Evolutionary conservation across 2,329 filamentous ascomycete species (phyloP).

Genomic region (Pyricularia pennisetigena): DNA sequence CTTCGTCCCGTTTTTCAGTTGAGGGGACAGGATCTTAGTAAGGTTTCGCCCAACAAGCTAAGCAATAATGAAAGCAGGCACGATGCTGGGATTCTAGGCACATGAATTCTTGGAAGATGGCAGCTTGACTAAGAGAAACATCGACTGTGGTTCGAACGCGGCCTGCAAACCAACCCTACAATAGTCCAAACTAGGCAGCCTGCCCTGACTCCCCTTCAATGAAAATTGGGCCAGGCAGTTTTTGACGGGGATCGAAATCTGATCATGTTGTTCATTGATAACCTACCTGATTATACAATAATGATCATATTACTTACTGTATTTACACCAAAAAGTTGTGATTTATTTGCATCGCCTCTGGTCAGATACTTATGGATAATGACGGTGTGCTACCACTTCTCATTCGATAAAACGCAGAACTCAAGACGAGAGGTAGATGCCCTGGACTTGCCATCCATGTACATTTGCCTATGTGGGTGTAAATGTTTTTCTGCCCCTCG

Average conservation of each 20-base stretch:
- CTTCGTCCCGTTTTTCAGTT: background rate
- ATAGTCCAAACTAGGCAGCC: background rate
- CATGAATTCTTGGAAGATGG: background rate
- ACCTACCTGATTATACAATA: background rate
- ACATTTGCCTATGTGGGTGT: background rate
- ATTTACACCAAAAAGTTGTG: too few relatives aligned
- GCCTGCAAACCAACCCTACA: background rate
- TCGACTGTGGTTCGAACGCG: background rate
- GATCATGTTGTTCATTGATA: background rate
- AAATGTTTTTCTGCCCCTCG: background rate
- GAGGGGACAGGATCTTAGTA: background rate
- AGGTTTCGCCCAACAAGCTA: background rate
- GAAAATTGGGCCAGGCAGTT: background rate
- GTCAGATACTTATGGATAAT: background rate
- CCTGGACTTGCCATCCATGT: background rate
- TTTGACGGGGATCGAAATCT: background rate
- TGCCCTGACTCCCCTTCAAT: background rate
- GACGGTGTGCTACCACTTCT: background rate
- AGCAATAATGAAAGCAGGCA: background rate
- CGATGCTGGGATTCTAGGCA: background rate
- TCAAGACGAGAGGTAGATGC: background rate
- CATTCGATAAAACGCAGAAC: background rate
- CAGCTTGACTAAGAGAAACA: background rate
- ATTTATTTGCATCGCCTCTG: background rate
- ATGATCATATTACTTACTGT: too few relatives aligned